Base-by-base conservation (phyloP, 306 rosid species). In the Vigna unguiculata region DNA sequence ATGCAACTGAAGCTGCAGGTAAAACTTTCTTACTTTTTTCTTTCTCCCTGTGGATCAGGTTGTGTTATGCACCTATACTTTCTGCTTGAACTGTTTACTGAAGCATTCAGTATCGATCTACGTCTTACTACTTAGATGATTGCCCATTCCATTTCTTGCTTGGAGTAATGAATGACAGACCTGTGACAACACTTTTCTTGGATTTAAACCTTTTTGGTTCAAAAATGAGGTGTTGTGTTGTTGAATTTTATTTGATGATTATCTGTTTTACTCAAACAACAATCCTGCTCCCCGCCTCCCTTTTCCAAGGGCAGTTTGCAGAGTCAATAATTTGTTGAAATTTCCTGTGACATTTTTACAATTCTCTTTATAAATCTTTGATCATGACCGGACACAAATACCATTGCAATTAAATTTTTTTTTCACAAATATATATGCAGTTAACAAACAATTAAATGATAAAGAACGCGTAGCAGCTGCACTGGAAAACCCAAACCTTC, bases 401-500 rank as follows among this genome's bases (percentile, higher is more conserved):
- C 74, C 22, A 3, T 17, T 21, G 20, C 63, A 46, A 11, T 41
- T 69, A 70, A 16, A 45, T 55, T 25, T 40, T 69, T 24, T 71
- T 15, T 63, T 48, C 6, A 25, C 78, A 57, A 71, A 9, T 72
- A 20, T 41, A 32, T 71, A 28, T 84, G 81, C 98, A 91, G 98
- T 96, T 81, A 92, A 96, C 79, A 96, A 92, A 79, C 98, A 92
- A 82, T 88, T 92, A 83, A 96, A 91, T 69, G 98, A 92, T 84
- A 96, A 92, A 85, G 99, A 96, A 63, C 88, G 98, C 49, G 93
- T 91, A 53, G 97, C 97, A 55, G 98, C 98, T 7, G 98, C 99
- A 16, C 77, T 96, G 87, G 99, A 96, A 76, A 96, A 92, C 59
- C 97, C 99, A 57, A 83, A 85, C 80, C 93, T 92, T 67, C 19